These are phyloP conservation scores for Trichosporon sp. DNA, from an alignment of 1,284 basidiomycete genomes.

Conservation along the genomic window DNA sequence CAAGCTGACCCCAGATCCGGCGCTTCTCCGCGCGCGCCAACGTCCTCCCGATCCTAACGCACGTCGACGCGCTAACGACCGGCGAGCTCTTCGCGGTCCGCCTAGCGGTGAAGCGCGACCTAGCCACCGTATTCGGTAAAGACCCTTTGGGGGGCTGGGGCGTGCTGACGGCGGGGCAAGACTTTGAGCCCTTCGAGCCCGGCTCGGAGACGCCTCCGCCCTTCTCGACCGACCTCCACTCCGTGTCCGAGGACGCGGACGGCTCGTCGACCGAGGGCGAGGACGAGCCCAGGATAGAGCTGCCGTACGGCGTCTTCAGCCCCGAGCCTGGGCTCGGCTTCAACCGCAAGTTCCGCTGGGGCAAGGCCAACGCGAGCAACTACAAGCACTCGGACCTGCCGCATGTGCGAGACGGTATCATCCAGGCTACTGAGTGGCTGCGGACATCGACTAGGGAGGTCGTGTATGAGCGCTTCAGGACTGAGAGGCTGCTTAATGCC, in stretches of 20 bases:
- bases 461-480: constrained; percentile 42
- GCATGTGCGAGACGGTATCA: constrained; percentile 26
- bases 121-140: constrained; percentile 20
- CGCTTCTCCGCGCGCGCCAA: constrained; percentile 32
- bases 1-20: constrained; percentile 29
- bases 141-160: constrained; percentile 17
- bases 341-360: constrained; percentile 35
- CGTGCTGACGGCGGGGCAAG: constrained; percentile 10
- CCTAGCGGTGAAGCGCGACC: constrained; percentile 26
- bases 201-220: not conserved
- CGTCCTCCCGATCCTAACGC: constrained; percentile 38
- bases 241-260: constrained; percentile 12
- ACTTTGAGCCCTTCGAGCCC: constrained; percentile 13
- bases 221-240: not conserved
- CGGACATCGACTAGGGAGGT: constrained; percentile 34
- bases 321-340: constrained; percentile 18
- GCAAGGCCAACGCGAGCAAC: constrained; percentile 30
- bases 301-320: constrained; percentile 26
- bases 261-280: constrained; percentile 11
- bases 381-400: constrained; percentile 30
- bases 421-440: constrained; percentile 27
- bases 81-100: constrained; percentile 27
- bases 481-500: constrained; percentile 31
- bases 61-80: constrained; percentile 33
- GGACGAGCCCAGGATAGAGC: constrained; percentile 4